These are phyloP conservation scores for Phycomyces blakesleeanus DNA, from an alignment of 192 early-diverging fungal genomes.

Conservation along the genomic window DNA sequence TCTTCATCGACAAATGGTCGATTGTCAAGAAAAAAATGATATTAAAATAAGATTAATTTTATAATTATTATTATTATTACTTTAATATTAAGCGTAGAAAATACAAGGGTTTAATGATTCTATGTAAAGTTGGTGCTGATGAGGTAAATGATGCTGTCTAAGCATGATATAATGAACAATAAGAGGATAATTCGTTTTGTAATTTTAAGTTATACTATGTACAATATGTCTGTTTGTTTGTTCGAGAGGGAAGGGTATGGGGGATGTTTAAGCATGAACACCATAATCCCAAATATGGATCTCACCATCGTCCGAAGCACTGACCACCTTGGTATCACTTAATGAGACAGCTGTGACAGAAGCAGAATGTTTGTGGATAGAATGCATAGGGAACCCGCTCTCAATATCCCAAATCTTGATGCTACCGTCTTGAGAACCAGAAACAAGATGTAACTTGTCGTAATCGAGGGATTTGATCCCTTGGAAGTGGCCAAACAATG, in stretches of 20 bases:
- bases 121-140: too few relatives aligned
- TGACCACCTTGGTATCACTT: constrained; percentile 83
- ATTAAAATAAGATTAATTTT: not conserved
- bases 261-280: not conserved
- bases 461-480: constrained; percentile 76
- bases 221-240: not conserved
- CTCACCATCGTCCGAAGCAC: constrained; percentile 76
- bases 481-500: constrained; percentile 78
- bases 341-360: constrained; percentile 75
- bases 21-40: not conserved
- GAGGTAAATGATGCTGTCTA: too few relatives aligned
- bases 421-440: constrained; percentile 57
- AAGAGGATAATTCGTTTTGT: not conserved
- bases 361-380: constrained; percentile 55
- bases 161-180: too few relatives aligned
- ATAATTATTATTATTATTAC: too few relatives aligned
- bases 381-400: constrained; percentile 55
- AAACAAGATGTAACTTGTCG: constrained; percentile 70
- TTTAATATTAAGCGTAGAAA: too few relatives aligned
- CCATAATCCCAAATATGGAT: constrained; percentile 78
- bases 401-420: constrained; percentile 73
- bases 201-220: not conserved
- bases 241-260: too few relatives aligned
- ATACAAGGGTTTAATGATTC: too few relatives aligned
- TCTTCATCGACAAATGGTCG: not conserved